phyloP scores from a whole-genome alignment of 1,284 basidiomycete species.

The Heliocybe sulcata region DNA sequence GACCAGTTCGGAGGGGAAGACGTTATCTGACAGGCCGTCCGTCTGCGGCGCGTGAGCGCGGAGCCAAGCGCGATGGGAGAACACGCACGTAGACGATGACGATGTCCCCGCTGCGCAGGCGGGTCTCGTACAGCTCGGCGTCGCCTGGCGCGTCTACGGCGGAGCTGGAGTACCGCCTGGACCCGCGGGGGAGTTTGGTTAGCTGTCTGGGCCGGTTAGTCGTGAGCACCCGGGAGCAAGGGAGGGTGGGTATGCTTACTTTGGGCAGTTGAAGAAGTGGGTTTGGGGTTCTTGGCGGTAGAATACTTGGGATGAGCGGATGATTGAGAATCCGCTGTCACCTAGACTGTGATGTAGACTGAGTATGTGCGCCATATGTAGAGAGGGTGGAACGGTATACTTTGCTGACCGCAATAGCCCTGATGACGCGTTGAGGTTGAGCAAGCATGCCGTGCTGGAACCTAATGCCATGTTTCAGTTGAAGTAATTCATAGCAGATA shows the following conservation, averaged over 20 bases:
- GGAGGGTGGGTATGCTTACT: conserved; percentile 27
- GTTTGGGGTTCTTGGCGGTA: conserved; percentile 63
- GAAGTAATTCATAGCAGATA: neutral
- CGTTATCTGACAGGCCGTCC: conserved; percentile 84
- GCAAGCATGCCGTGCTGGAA: conserved; percentile 80
- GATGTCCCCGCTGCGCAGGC: conserved; percentile 67
- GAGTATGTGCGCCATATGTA: neutral
- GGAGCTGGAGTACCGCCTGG: conserved; percentile 34
- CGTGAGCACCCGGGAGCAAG: neutral
- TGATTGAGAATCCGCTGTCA: conserved; percentile 79
- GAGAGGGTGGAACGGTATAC: conserved; percentile 30
- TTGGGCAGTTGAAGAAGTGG: conserved; percentile 81
- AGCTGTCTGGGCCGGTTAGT: conserved; percentile 43
- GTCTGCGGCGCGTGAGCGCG: conserved; percentile 44
- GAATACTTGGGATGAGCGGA: conserved; percentile 61
- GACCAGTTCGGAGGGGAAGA: conserved; percentile 66
- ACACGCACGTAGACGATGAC: conserved; percentile 60
- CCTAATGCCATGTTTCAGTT: conserved; percentile 34
- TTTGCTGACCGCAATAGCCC: conserved; percentile 78
- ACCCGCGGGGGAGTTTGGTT: conserved; percentile 52
- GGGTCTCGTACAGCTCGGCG: conserved; percentile 58
- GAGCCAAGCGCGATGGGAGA: neutral
- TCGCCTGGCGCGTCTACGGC: conserved; percentile 57
- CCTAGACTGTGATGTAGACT: conserved; percentile 51
- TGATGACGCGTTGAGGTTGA: conserved; percentile 70